Evolutionary conservation across 192 early-diverging fungal genomes (phyloP).

Genomic region (Chytriomyces sp.): DNA sequence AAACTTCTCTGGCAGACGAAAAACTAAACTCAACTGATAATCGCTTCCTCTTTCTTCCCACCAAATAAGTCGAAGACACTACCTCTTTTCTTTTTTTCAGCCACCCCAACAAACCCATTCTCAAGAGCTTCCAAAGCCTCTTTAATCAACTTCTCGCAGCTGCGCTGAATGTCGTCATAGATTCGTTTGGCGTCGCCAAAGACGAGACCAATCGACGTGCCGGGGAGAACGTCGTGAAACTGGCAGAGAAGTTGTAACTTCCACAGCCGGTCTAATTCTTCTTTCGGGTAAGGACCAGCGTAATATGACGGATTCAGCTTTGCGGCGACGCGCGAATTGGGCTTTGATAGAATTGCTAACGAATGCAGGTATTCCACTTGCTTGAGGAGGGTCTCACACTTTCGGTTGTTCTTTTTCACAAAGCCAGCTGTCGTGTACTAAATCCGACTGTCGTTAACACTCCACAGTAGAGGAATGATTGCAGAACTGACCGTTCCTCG

Average conservation of each 20-base stretch:
- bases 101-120: neutral
- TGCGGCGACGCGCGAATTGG: neutral
- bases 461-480: conserved; percentile 1
- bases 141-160: conserved; percentile 30
- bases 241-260: conserved; percentile 91
- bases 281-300: conserved; percentile 63
- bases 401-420: conserved; percentile 84
- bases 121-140: conserved; percentile 2
- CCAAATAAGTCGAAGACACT: neutral
- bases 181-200: conserved; percentile 79
- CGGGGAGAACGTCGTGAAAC: conserved; percentile 97
- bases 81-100: neutral
- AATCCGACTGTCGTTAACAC: neutral
- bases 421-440: conserved; percentile 86
- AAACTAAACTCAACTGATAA: neutral
- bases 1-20: neutral
- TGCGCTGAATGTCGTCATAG: conserved; percentile 47
- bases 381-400: conserved; percentile 77
- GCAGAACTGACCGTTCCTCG: conserved; percentile 70
- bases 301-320: neutral
- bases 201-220: conserved; percentile 86
- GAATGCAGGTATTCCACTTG: conserved; percentile 76
- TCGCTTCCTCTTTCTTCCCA: neutral
- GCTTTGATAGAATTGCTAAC: conserved; percentile 29
- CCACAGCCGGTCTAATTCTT: conserved; percentile 80